A percentile compares a stretch with the other conserved stretches of the same genome.
These are phyloP conservation scores for Penicillium herquei DNA, from an alignment of 495 filamentous ascomycete genomes.

Conservation along the genomic window DNA sequence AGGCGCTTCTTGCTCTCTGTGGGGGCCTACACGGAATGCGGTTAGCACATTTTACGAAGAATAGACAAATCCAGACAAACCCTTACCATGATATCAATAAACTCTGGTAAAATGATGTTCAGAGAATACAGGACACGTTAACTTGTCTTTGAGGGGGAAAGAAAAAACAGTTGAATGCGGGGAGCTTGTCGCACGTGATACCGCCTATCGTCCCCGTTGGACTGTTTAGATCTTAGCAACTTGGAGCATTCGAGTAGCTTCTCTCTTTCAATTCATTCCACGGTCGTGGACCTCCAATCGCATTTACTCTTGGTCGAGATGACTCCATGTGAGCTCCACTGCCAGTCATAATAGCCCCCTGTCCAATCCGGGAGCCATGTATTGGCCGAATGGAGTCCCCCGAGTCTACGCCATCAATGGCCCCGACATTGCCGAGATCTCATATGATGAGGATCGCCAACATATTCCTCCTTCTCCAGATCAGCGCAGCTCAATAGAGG, in stretches of 20 bases:
- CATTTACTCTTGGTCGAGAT: slow-evolving; percentile 26
- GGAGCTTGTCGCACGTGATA: slow-evolving; percentile 30
- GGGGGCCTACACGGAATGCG: slow-evolving; percentile 38
- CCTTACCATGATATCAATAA: slow-evolving; percentile 20
- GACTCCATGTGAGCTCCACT: slow-evolving; percentile 41
- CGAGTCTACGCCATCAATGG: slow-evolving; percentile 79
- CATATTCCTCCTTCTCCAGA: background rate
- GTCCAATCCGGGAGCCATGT: slow-evolving; percentile 64
- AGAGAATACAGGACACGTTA: background rate
- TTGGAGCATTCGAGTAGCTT: slow-evolving; percentile 4
- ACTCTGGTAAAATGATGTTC: background rate
- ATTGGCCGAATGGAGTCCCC: slow-evolving; percentile 93
- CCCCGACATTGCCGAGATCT: slow-evolving; percentile 38
- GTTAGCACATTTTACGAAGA: slow-evolving; percentile 11
- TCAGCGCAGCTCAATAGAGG: slow-evolving; percentile 4
- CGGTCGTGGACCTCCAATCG: background rate
- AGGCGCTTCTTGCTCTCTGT: slow-evolving; percentile 89
- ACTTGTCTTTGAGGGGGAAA: slow-evolving; percentile 9
- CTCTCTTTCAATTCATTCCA: slow-evolving; percentile 3
- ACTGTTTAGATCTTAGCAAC: slow-evolving; percentile 9
- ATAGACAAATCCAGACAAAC: background rate
- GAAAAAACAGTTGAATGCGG: slow-evolving; percentile 23
- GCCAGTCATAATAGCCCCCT: slow-evolving; percentile 24
- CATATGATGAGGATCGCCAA: slow-evolving; percentile 38
- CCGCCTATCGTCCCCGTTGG: slow-evolving; percentile 28